Base-by-base conservation (phyloP, 2,329 filamentous ascomycete genomes). In the Pseudogymnoascus sp. region DNA sequence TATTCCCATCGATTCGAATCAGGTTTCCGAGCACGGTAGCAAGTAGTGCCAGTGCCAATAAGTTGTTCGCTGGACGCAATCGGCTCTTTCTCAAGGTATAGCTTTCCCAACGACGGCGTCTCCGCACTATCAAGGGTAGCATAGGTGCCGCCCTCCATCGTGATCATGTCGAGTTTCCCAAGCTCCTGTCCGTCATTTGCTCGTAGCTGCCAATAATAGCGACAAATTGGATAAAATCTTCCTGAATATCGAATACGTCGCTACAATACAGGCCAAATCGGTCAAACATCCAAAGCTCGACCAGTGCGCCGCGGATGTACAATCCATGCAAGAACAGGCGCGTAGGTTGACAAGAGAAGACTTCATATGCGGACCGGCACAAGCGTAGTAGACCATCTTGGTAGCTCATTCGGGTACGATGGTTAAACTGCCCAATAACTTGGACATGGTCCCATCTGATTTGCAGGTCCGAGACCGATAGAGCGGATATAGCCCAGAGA, bases 11-110 rank as follows among this genome's bases (percentile, higher is more conserved):
- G 39, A 22, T 22, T 16, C 6, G 39, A 43, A 58, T 60, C 61
- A 37, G 64, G 62, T 22, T 22, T 63, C 65, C 62, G 70, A 43
- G 69, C 69, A 28, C 68, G 66, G 61, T 73, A 73, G 61, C 70
- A 74, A 25, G 22, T 25, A 62, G 67, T 67, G 20, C 39, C 39
- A 25, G 39, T 43, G 12, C 39, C 20, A 22, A 43, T 12, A 25
- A 43, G 20, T 2, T 20, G 39, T 22, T 43, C 20, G 7, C 39
- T 20, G 12, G 12, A 22, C 14, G 39, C 20, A 25, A 47, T 47
- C n/a, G 41, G 20, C 20, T 25, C 12, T 4, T 6, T 25, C 25
- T 47, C 41, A 14, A 47, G 41, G 25, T 47, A 25, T 25, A 47
- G n/a, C 20, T 47, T 47, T 47, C 41, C 20, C 6, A 47, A n/a